phyloP scores from a whole-genome alignment of 2,329 filamentous ascomycete genomes.

The Penicillium crustosum region DNA sequence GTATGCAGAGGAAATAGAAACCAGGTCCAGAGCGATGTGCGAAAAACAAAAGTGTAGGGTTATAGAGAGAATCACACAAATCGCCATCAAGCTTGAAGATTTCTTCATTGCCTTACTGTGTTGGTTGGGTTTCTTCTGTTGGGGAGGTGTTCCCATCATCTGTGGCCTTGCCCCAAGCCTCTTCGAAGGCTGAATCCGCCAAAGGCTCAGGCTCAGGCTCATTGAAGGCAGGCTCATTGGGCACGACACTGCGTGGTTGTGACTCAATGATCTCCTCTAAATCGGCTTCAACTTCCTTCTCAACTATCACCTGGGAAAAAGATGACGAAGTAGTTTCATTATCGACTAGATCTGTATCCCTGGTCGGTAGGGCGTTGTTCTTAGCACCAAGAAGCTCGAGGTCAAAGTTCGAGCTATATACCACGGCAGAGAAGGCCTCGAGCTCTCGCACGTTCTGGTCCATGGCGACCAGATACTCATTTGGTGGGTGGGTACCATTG shows the following conservation, averaged over 20 bases:
- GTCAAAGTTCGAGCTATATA: constrained; percentile 52
- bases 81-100: background rate
- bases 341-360: constrained; percentile 6
- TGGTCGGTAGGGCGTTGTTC: constrained; percentile 9
- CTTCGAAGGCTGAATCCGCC: constrained; percentile 35
- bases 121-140: constrained; percentile 7
- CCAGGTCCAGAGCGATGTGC: background rate
- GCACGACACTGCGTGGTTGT: background rate
- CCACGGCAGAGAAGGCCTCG: constrained; percentile 50
- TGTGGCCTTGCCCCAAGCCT: constrained; percentile 41
- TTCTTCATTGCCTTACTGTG: background rate
- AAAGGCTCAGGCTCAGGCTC: background rate
- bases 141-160: constrained; percentile 24
- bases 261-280: constrained; percentile 1
- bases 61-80: constrained; percentile 7
- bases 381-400: constrained; percentile 32
- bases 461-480: constrained; percentile 47
- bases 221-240: background rate
- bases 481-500: constrained; percentile 56
- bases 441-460: constrained; percentile 49
- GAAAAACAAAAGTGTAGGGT: constrained; percentile 16
- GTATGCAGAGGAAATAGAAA: background rate
- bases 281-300: constrained; percentile 17
- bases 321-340: constrained; percentile 14
- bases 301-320: constrained; percentile 23